Evolutionary conservation across 108 stramenopile species (phyloP).

Genomic region (Cyclotella cryptica): DNA sequence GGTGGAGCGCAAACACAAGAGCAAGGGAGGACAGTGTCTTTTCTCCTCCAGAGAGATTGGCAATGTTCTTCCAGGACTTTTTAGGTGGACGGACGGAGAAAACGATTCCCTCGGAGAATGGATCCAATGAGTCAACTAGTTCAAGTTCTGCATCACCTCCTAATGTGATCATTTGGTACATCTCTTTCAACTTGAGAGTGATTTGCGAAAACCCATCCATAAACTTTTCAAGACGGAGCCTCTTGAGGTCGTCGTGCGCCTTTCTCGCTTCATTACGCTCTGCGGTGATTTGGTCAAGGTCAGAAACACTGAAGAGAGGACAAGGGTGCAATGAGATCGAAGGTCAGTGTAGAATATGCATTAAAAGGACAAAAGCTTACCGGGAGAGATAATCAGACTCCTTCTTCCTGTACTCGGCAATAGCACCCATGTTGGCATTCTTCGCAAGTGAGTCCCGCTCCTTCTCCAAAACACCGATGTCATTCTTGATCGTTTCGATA

Average conservation of each 20-base stretch:
- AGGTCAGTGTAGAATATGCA: background rate
- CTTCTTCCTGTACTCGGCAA: constrained; percentile 93
- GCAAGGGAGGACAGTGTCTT: constrained; percentile 98
- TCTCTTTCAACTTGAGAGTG: constrained; percentile 98
- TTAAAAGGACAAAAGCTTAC: constrained; percentile 47
- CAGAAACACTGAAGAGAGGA: constrained; percentile 66
- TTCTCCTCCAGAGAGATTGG: constrained; percentile 98
- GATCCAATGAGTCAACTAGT: constrained; percentile 98
- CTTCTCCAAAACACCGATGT: constrained; percentile 77
- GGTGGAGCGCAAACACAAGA: constrained; percentile 99
- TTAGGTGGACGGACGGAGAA: constrained; percentile 99
- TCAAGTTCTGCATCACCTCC: constrained; percentile 99
- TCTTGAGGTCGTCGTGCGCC: constrained; percentile 91
- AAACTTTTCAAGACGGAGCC: constrained; percentile 96
- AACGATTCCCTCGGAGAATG: constrained; percentile 97
- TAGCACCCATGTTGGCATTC: constrained; percentile 94
- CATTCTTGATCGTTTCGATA: constrained; percentile 68
- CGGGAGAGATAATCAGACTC: constrained; percentile 87
- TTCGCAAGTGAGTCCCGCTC: constrained; percentile 85
- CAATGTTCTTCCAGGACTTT: constrained; percentile 99
- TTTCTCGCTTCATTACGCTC: constrained; percentile 85
- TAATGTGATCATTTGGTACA: constrained; percentile 99
- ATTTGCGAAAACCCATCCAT: constrained; percentile 98
- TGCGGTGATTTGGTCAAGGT: constrained; percentile 92
- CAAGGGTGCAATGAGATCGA: constrained; percentile 9